Percentiles rank a stretch among this genome's conserved stretches.
Evolutionary conservation across 2,329 filamentous ascomycete species (phyloP).

Genomic region (Cercospora sp.): DNA sequence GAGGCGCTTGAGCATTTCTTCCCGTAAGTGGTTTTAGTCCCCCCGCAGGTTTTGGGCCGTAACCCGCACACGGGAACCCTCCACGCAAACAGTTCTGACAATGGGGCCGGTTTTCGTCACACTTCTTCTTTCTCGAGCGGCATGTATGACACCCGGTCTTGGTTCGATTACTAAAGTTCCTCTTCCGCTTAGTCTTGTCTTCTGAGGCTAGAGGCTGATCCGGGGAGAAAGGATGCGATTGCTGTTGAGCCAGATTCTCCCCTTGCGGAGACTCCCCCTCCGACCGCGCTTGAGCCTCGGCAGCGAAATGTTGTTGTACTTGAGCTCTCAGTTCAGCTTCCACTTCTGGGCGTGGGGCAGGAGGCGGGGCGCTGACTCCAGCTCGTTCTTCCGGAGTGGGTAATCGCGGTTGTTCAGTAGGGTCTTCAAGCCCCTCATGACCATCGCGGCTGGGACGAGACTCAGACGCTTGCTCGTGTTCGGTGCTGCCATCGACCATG

Average conservation of each 20-base stretch:
- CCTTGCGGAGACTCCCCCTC: slow-evolving; percentile 34
- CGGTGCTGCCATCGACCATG: slow-evolving; percentile 1
- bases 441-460: not conserved
- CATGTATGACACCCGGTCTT: slow-evolving; percentile 96
- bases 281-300: not conserved
- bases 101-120: slow-evolving; percentile 87
- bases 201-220: slow-evolving; percentile 5
- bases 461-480: not conserved
- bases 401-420: not conserved
- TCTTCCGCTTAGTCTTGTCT: slow-evolving; percentile 65
- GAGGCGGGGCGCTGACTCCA: slow-evolving; percentile 21
- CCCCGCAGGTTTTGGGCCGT: slow-evolving; percentile 54
- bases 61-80: slow-evolving; percentile 87
- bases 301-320: slow-evolving; percentile 43
- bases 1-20: slow-evolving; percentile 18
- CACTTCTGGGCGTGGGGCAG: slow-evolving; percentile 29
- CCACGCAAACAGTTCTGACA: slow-evolving; percentile 91
- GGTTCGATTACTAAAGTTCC: slow-evolving; percentile 89
- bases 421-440: slow-evolving; percentile 6
- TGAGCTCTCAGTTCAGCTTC: slow-evolving; percentile 51
- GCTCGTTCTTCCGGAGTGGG: not conserved
- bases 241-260: slow-evolving; percentile 40
- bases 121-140: slow-evolving; percentile 92
- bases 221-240: slow-evolving; percentile 35
- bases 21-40: slow-evolving; percentile 15